phyloP scores from a whole-genome alignment of 768 basidiomycete genomes.

The Leccinum barrowsii region DNA sequence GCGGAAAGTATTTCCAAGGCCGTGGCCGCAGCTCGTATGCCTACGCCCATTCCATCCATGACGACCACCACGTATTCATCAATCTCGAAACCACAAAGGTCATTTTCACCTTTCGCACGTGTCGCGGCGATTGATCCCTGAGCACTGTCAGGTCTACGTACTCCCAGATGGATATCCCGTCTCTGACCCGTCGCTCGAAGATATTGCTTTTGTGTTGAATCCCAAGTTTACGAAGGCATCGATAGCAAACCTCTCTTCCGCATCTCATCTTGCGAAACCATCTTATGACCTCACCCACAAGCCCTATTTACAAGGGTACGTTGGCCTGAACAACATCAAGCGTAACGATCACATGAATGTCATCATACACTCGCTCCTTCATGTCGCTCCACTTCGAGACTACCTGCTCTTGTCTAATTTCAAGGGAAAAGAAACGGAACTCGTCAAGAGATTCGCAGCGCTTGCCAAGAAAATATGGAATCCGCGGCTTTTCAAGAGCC shows the following conservation, averaged over 20 bases:
- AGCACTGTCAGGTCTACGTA: conserved; percentile 75
- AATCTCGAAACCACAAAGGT: conserved; percentile 91
- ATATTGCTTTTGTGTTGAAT: conserved; percentile 86
- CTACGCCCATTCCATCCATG: conserved; percentile 94
- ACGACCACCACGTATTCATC: conserved; percentile 98
- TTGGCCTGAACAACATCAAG: conserved; percentile 98
- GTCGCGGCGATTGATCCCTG: conserved; percentile 14
- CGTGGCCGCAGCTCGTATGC: conserved; percentile 91
- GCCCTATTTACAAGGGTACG: conserved; percentile 87
- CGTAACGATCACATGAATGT: conserved; percentile 97
- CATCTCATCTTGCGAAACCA: conserved; percentile 59
- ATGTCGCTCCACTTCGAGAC: conserved; percentile 86
- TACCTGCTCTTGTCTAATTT: conserved; percentile 77
- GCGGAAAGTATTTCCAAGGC: conserved; percentile 98
- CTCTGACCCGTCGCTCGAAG: conserved; percentile 93
- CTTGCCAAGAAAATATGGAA: conserved; percentile 97
- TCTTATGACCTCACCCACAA: conserved; percentile 83
- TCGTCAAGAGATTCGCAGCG: conserved; percentile 81
- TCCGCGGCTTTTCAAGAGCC: conserved; percentile 92
- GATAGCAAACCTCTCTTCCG: conserved; percentile 52
- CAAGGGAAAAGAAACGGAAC: conserved; percentile 74
- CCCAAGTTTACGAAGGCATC: conserved; percentile 76
- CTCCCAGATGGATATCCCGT: conserved; percentile 96
- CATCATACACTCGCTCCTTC: conserved; percentile 88
- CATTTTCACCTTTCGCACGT: conserved; percentile 16